Conservation (phyloP, 1,139 yeast genomes). For the Hyphopichia khmerensis region DNA sequence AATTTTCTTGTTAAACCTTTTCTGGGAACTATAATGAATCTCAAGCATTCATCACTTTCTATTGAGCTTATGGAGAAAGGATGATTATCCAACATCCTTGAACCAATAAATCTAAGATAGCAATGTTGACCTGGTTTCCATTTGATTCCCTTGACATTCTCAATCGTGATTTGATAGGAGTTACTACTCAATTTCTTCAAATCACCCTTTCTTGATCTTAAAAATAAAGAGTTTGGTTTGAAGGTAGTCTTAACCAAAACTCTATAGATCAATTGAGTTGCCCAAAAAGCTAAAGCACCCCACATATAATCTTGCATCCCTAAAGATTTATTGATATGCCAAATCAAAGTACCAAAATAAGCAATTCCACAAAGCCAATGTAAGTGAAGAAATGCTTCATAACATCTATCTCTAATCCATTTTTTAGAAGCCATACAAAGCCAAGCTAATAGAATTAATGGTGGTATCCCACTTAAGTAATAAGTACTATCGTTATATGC, state of each 20-base stretch:
- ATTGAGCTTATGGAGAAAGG: constrained; percentile 59
- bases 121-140: constrained; percentile 68
- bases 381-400: constrained; percentile 53
- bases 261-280: constrained; percentile 51
- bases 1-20: constrained; percentile 48
- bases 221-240: constrained; percentile 41
- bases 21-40: constrained; percentile 50
- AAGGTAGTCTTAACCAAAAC: constrained; percentile 51
- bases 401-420: constrained; percentile 39
- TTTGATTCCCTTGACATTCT: constrained; percentile 32
- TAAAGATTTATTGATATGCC: constrained; percentile 45
- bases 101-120: constrained; percentile 48
- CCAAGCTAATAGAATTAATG: constrained; percentile 45
- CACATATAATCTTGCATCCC: constrained; percentile 49
- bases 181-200: constrained; percentile 29
- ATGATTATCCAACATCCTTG: constrained; percentile 53
- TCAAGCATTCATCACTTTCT: constrained; percentile 30
- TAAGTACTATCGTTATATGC: constrained; percentile 16
- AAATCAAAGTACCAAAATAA: constrained; percentile 50
- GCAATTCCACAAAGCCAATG: constrained; percentile 64
- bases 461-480: constrained; percentile 37
- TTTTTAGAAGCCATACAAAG: constrained; percentile 50
- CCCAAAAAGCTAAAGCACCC: constrained; percentile 60
- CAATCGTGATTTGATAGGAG: constrained; percentile 43
- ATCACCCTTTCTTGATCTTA: constrained; percentile 47